Conservation (phyloP, 768 basidiomycete genomes). For the Daedaleopsis nitida region DNA sequence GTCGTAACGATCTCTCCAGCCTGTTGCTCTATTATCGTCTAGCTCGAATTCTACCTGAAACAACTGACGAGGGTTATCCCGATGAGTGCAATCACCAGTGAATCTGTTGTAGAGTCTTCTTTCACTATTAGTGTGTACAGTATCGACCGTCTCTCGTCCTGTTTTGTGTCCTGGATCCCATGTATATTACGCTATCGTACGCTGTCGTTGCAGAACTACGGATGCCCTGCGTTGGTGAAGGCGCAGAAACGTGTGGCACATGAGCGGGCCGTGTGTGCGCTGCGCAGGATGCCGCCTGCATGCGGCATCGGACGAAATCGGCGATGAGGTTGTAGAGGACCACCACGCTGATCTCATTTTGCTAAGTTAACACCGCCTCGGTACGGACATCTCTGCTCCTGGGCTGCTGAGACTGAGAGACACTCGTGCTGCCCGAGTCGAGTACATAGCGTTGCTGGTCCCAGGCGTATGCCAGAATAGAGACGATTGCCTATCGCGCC, state of each 20-base stretch:
- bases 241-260: not conserved
- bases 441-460: not conserved
- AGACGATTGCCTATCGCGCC: not conserved
- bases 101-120: not conserved
- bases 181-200: not conserved
- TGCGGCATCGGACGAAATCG: conserved; percentile 6
- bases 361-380: not conserved
- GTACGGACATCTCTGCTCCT: not conserved
- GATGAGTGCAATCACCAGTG: conserved; percentile 23
- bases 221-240: not conserved
- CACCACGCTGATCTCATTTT: conserved; percentile 8
- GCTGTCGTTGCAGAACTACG: not conserved
- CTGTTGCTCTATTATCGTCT: conserved; percentile 33
- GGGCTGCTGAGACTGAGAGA: not conserved
- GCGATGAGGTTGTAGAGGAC: conserved; percentile 6
- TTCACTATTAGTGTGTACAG: not conserved
- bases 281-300: not conserved
- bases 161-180: not conserved
- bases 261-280: not conserved
- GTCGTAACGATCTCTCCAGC: conserved; percentile 31
- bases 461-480: conserved; percentile 2
- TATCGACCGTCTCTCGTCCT: not conserved
- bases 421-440: not conserved
- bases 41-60: conserved; percentile 8
- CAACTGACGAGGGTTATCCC: not conserved